These are phyloP conservation scores for Boletus patriciae DNA, from an alignment of 768 basidiomycete genomes.

Conservation along the genomic window DNA sequence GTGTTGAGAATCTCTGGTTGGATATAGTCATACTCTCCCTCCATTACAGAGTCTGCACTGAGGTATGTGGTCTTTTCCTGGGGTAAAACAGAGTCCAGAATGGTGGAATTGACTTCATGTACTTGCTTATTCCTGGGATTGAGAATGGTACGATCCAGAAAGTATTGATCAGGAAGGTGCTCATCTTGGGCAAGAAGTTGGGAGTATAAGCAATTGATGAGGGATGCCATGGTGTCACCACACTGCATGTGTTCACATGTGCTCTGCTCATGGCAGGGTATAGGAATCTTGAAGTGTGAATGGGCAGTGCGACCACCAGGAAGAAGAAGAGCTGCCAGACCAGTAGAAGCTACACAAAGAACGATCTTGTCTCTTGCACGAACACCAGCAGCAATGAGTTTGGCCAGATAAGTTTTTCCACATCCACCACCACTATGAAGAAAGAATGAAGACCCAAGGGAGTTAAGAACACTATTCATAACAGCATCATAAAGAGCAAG, in stretches of 20 bases:
- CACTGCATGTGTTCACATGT: too few species aligned
- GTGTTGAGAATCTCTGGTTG: slow-evolving; percentile 30
- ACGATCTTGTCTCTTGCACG: too few species aligned
- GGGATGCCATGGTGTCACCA: slow-evolving; percentile 1
- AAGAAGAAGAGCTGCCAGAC: too few species aligned
- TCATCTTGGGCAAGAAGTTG: slow-evolving; percentile 14
- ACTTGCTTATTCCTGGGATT: slow-evolving; percentile 31
- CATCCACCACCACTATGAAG: too few species aligned
- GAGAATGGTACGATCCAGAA: slow-evolving; percentile 33
- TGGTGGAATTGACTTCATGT: slow-evolving; percentile 32
- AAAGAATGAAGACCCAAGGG: too few species aligned
- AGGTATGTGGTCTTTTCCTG: slow-evolving; percentile 22
- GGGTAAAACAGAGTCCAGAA: slow-evolving; percentile 22
- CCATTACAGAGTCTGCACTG: slow-evolving; percentile 33
- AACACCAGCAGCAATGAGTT: too few species aligned
- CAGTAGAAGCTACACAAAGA: too few species aligned
- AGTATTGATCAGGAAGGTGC: slow-evolving; percentile 26
- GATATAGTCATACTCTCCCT: slow-evolving; percentile 25
- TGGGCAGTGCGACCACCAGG: too few species aligned
- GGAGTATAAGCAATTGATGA: slow-evolving; percentile 33
- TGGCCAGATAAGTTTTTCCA: too few species aligned
- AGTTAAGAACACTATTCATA: not conserved
- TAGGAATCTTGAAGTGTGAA: too few species aligned
- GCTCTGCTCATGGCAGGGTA: too few species aligned
- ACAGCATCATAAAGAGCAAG: not conserved